Base-by-base conservation (phyloP, 2,329 filamentous ascomycete species). In the Graphilbum sp. region DNA sequence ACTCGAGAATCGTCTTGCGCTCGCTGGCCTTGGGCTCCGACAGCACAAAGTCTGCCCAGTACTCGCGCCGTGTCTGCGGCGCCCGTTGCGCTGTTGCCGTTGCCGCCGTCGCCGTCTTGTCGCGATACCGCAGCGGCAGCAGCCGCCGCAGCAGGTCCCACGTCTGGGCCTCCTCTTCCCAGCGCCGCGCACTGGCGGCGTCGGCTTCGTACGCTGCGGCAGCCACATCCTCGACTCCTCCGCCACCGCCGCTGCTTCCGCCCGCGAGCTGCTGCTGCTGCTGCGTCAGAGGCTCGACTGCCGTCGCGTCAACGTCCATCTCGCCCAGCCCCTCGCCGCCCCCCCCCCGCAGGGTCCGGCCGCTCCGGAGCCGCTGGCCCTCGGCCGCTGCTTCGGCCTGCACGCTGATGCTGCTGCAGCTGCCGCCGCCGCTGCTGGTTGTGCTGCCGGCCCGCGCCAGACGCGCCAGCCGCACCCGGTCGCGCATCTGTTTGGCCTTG, bases 131-230 rank as follows among this genome's bases (percentile, higher is more conserved):
- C 45, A 84, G 57, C 11, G 79, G 75, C 37, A 94, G 67, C 43
- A 93, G 64, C 30, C 82, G 71, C 35, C 75, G 70, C 41, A 96
- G 62, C 21, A 96, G 65, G 51, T 92, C 78, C 90, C 90, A 98
- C 0, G 86, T 90, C 49, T 92, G 84, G 31, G 77, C 74, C 57
- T 98, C 90, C 45, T 80, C 69, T 55, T 92, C 76, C 67, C 85
- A 79, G 40, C 73, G 69, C 50, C 69, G 64, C 12, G 79, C 52
- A 43, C 72, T 67, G 38, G 65, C 50, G 45, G 52, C 35, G 5
- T 20, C 29, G 17, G 13, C 35, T 13, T 38, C 39, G 1, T 29
- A 29, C 10, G 11, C 27, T 5, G 15, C 31, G 27, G 37, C 31
- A 16, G 34, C 27, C 11, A 8, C 27, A 12, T 29, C 15, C 11